These are phyloP conservation scores for Zygoascus flipseniorum DNA, from an alignment of 805 yeast genomes.

Conservation along the genomic window DNA sequence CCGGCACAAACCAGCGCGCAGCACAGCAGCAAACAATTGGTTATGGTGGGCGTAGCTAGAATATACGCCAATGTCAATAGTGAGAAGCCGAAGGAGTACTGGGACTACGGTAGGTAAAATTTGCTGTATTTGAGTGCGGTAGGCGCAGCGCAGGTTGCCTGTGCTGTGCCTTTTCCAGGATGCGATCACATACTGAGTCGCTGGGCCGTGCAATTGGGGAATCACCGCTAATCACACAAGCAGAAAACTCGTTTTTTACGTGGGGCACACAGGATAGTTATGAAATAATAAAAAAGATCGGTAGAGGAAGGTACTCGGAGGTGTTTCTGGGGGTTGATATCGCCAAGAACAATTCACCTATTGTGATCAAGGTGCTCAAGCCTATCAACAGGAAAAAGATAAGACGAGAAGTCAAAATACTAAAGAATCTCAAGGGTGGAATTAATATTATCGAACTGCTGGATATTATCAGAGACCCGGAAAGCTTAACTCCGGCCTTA, in stretches of 20 bases:
- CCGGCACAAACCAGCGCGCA: background rate
- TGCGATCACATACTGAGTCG: background rate
- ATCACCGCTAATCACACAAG: background rate
- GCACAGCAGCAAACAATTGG: background rate
- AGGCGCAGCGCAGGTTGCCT: too few relatives aligned
- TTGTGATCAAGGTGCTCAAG: slow-evolving; percentile 85
- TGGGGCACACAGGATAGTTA: slow-evolving; percentile 86
- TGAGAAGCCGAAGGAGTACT: slow-evolving; percentile 67
- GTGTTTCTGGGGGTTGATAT: slow-evolving; percentile 76
- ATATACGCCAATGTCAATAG: slow-evolving; percentile 79
- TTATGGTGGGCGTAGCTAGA: slow-evolving; percentile 38
- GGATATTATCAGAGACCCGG: slow-evolving; percentile 84
- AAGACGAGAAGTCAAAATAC: slow-evolving; percentile 79
- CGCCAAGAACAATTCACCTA: slow-evolving; percentile 42
- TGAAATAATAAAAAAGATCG: slow-evolving; percentile 76
- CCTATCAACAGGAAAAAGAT: slow-evolving; percentile 92
- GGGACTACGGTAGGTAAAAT: slow-evolving; percentile 51
- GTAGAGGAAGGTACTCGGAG: slow-evolving; percentile 90
- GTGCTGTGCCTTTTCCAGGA: background rate
- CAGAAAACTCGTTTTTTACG: slow-evolving; percentile 53
- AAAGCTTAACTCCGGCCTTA: slow-evolving; percentile 70
- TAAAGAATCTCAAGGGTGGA: slow-evolving; percentile 78
- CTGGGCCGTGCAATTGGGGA: background rate
- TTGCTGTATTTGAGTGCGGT: too few relatives aligned
- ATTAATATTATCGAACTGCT: slow-evolving; percentile 67